These are phyloP conservation scores for Pseudomonodictys pantanalensis DNA, from an alignment of 495 filamentous ascomycete species.

Conservation along the genomic window DNA sequence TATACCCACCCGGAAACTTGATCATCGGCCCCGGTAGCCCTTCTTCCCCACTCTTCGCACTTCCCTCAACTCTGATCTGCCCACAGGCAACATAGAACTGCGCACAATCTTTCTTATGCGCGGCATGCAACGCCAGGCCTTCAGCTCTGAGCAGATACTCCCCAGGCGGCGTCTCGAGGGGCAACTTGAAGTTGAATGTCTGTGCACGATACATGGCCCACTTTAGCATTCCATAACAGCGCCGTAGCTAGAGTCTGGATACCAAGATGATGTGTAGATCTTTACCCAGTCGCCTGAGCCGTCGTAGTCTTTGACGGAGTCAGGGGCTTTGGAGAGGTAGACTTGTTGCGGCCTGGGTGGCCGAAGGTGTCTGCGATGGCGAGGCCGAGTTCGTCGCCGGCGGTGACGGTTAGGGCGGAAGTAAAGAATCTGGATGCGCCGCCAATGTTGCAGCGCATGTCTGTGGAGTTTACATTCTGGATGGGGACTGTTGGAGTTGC, in stretches of 20 bases:
- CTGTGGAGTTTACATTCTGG: slow-evolving; percentile 18
- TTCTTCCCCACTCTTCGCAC: too few species aligned
- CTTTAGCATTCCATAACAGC: slow-evolving; percentile 6
- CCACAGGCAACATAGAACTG: slow-evolving; percentile 26
- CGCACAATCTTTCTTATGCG: slow-evolving; percentile 10
- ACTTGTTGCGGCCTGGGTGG: slow-evolving; percentile 28
- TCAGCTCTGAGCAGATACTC: slow-evolving; percentile 22
- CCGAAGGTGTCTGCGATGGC: slow-evolving; percentile 5
- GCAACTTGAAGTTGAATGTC: slow-evolving; percentile 14
- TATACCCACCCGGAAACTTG: slow-evolving; percentile 16
- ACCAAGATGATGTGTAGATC: slow-evolving; percentile 33
- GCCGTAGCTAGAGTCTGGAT: slow-evolving; percentile 6
- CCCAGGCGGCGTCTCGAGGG: slow-evolving; percentile 1
- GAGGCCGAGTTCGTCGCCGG: slow-evolving; percentile 16
- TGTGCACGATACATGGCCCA: slow-evolving; percentile 12
- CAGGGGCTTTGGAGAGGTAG: slow-evolving; percentile 37
- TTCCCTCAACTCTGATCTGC: slow-evolving; percentile 13
- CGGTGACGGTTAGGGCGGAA: slow-evolving; percentile 6
- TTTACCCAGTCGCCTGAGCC: slow-evolving; percentile 42
- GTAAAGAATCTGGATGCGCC: not conserved
- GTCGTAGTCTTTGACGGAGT: slow-evolving; percentile 31
- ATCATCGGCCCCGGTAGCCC: slow-evolving; percentile 11
- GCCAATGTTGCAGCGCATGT: slow-evolving; percentile 26
- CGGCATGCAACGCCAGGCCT: slow-evolving; percentile 14
- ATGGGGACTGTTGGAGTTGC: slow-evolving; percentile 19